Conservation (phyloP, 75 land plant species). For the Larix kaempferi region DNA sequence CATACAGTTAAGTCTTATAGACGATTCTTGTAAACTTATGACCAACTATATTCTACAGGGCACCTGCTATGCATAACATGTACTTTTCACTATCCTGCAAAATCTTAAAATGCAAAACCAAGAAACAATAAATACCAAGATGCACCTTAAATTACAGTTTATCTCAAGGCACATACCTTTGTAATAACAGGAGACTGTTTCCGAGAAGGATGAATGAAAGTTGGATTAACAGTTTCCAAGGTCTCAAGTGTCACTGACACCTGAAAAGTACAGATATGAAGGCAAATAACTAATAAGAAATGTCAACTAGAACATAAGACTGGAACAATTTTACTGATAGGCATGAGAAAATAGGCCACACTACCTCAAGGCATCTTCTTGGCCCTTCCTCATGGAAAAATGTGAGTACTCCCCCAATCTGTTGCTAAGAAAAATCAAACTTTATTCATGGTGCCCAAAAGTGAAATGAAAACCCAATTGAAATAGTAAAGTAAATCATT, state of each 20-base stretch:
- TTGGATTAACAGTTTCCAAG: conserved; percentile 70
- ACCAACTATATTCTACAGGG: neutral
- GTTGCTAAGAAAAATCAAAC: conserved; percentile 12
- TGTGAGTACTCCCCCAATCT: conserved; percentile 96
- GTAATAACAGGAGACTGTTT: conserved; percentile 77
- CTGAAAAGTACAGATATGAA: conserved; percentile 31
- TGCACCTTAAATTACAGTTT: neutral
- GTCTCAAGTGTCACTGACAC: conserved; percentile 83
- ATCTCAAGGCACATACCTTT: conserved; percentile 51
- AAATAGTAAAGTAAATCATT: neutral
- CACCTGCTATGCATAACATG: neutral
- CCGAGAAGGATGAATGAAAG: conserved; percentile 83
- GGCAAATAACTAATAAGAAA: neutral
- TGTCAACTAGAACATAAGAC: no score
- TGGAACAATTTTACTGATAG: neutral
- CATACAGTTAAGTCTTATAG: neutral
- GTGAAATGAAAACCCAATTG: neutral
- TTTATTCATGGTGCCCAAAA: neutral
- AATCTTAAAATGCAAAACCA: neutral
- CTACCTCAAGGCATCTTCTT: conserved; percentile 97
- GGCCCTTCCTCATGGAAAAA: conserved; percentile 83
- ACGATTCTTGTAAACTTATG: neutral
- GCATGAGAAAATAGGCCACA: neutral
- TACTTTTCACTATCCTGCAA: neutral
- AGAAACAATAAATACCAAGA: neutral